Percentiles rank a stretch among this genome's conserved stretches.
phyloP scores from a whole-genome alignment of 2,329 filamentous ascomycete species.

The Aspergillus ustus region DNA sequence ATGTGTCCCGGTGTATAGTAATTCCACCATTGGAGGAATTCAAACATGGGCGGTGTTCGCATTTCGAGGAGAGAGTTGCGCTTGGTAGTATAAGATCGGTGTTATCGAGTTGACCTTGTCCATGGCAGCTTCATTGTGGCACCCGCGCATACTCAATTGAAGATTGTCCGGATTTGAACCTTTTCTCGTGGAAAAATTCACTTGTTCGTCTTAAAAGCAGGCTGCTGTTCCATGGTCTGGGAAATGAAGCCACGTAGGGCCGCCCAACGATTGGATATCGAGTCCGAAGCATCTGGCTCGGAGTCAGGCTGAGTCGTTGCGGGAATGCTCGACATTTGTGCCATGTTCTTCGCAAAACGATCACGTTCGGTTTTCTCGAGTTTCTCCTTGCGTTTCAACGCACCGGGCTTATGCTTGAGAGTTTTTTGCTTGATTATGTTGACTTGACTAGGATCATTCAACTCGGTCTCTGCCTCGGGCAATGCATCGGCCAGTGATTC shows the following conservation, averaged over 20 bases:
- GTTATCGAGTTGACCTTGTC: neutral
- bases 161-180: neutral
- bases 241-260: conserved; percentile 83
- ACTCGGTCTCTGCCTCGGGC: conserved; percentile 62
- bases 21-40: too few species aligned
- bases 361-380: conserved; percentile 80
- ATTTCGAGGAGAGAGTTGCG: neutral
- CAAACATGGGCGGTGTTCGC: too few species aligned
- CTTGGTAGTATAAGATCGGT: neutral
- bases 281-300: conserved; percentile 25
- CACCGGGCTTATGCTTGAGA: conserved; percentile 74
- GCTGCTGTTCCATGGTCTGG: conserved; percentile 85
- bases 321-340: conserved; percentile 63
- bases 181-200: conserved; percentile 23
- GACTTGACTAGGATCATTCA: conserved; percentile 55
- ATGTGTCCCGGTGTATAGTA: too few species aligned
- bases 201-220: conserved; percentile 64
- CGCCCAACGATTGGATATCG: conserved; percentile 71
- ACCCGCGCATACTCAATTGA: neutral
- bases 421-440: conserved; percentile 77
- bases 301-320: conserved; percentile 31
- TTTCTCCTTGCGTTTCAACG: conserved; percentile 80
- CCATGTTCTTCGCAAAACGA: conserved; percentile 82
- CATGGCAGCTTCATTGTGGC: neutral
- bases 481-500: conserved; percentile 79